A percentile compares a stretch with the other conserved stretches of the same genome.
Conservation (phyloP, 768 basidiomycete species). For the Kwoniella mangroviensis region DNA sequence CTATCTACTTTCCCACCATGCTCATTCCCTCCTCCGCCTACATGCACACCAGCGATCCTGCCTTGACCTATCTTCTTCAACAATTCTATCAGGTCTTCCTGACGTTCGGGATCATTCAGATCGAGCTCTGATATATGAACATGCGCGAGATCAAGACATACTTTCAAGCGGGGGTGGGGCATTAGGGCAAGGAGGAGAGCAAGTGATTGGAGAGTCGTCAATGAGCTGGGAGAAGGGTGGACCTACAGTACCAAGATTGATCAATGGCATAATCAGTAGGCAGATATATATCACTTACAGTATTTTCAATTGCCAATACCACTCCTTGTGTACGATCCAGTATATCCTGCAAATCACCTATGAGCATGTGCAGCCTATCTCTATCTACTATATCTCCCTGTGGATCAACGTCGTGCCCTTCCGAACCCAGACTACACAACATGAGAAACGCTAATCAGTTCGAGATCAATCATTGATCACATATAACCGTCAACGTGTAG, state of each 20-base stretch:
- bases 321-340: slow-evolving; percentile 8
- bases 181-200: slow-evolving; percentile 2
- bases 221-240: slow-evolving; percentile 9
- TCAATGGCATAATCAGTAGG: too few relatives aligned
- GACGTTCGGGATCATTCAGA: slow-evolving; percentile 2
- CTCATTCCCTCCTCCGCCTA: slow-evolving; percentile 14
- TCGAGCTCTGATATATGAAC: slow-evolving; percentile 24
- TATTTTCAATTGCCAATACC: slow-evolving; percentile 27
- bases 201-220: slow-evolving; percentile 12
- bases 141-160: slow-evolving; percentile 32
- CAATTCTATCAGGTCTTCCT: slow-evolving; percentile 11
- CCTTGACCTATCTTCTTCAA: slow-evolving; percentile 10
- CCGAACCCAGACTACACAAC: slow-evolving; percentile 5
- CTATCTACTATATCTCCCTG: not conserved
- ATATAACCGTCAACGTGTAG: not conserved
- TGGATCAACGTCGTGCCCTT: not conserved
- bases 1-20: slow-evolving; percentile 25
- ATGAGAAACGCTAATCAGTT: too few relatives aligned
- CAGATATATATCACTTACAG: slow-evolving; percentile 12
- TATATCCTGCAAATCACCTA: not conserved
- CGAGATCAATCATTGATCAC: not conserved
- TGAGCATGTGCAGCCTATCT: slow-evolving; percentile 2
- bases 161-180: slow-evolving; percentile 14
- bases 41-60: slow-evolving; percentile 24
- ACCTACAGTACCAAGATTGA: not conserved